Percentiles rank a stretch among this genome's conserved stretches.
Conservation (phyloP, 306 rosid species). For the Cicer chorassanicum region DNA sequence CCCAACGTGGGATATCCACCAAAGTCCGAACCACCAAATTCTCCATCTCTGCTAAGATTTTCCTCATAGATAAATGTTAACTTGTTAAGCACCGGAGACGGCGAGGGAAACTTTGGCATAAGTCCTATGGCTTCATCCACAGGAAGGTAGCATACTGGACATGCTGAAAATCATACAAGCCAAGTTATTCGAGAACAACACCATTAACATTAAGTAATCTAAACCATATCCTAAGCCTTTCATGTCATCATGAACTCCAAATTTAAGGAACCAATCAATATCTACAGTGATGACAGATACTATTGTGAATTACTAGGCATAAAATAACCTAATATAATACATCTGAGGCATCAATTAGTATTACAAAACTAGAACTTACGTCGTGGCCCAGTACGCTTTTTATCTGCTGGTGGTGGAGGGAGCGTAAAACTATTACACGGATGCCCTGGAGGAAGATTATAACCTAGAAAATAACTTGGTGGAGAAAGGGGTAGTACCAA, state of each 20-base stretch:
- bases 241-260: conserved; percentile 19
- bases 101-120: conserved; percentile 81
- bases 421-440: conserved; percentile 81
- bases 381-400: conserved; percentile 86
- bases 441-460: conserved; percentile 84
- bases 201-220: conserved; percentile 13
- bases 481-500: conserved; percentile 66
- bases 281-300: neutral
- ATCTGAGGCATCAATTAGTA: conserved; percentile 2
- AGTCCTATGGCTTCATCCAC: conserved; percentile 81
- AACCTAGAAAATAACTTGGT: conserved; percentile 76
- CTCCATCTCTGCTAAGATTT: conserved; percentile 66
- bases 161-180: conserved; percentile 64
- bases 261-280: conserved; percentile 26
- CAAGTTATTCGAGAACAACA: conserved; percentile 46
- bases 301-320: conserved; percentile 4
- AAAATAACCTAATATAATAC: neutral
- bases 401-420: conserved; percentile 97
- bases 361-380: conserved; percentile 61
- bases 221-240: conserved; percentile 2
- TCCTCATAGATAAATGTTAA: conserved; percentile 72
- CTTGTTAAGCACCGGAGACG: conserved; percentile 74
- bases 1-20: conserved; percentile 93
- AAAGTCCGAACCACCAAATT: conserved; percentile 94
- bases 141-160: conserved; percentile 96